These are phyloP conservation scores for Tolypocladium ovalisporum DNA, from an alignment of 2,329 filamentous ascomycete genomes.

Conservation along the genomic window DNA sequence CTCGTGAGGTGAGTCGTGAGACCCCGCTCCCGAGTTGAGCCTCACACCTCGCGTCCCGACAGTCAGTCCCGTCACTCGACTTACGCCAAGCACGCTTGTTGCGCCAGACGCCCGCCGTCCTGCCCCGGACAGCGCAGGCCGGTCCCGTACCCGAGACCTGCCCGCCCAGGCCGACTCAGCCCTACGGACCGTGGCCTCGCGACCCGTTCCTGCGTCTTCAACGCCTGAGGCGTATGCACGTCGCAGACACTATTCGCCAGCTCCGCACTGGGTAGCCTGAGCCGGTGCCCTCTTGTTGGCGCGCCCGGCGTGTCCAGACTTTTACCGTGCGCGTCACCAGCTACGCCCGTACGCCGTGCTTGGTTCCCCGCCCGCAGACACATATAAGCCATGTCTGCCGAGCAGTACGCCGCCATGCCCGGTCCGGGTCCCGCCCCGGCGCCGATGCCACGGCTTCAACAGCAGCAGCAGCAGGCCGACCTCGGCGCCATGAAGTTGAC, in stretches of 20 bases:
- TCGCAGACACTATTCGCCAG: not conserved
- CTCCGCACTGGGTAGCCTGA: not conserved
- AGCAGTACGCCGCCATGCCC: not conserved
- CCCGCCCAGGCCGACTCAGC: not conserved
- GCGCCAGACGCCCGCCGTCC: not conserved
- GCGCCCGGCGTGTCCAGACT: not conserved
- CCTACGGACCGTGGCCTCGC: not conserved
- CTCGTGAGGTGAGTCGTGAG: not conserved
- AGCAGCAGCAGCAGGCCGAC: constrained; percentile 19
- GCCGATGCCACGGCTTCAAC: constrained; percentile 8
- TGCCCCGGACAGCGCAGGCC: not conserved
- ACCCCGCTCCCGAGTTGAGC: not conserved
- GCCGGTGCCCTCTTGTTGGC: not conserved
- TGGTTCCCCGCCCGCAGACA: not conserved
- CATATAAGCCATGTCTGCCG: constrained; percentile 3
- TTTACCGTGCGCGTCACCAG: not conserved
- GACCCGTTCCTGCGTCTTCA: not conserved
- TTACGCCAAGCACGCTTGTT: not conserved
- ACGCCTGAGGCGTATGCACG: not conserved
- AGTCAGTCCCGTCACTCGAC: not conserved
- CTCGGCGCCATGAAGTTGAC: constrained; percentile 41
- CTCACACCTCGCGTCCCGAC: not conserved
- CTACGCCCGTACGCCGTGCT: not conserved
- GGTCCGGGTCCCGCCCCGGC: constrained; percentile 5
- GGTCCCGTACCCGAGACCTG: not conserved